Percentiles rank a stretch among this genome's conserved stretches.
These are phyloP conservation scores for Blastomyces emzantsi DNA, from an alignment of 2,329 filamentous ascomycete species.

Conservation along the genomic window DNA sequence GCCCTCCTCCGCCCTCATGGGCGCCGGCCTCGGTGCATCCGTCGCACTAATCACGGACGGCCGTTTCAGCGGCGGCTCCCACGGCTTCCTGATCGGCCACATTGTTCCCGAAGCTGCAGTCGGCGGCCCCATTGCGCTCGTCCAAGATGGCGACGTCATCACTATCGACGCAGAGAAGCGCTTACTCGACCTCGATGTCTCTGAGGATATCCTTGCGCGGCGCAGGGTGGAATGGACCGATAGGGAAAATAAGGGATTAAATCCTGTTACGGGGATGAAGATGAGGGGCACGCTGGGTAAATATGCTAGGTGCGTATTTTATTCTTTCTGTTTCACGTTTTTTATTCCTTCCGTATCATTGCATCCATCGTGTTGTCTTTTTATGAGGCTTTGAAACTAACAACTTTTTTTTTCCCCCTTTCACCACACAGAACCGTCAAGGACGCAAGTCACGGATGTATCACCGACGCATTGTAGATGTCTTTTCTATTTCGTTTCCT, in stretches of 20 bases:
- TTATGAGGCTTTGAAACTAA: background rate
- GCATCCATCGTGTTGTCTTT: constrained; percentile 3
- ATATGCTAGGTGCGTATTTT: constrained; percentile 46
- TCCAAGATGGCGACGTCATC: constrained; percentile 69
- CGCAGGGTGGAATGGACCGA: constrained; percentile 53
- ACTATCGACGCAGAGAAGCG: constrained; percentile 69
- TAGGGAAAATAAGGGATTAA: constrained; percentile 29
- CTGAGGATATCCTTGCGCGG: constrained; percentile 52
- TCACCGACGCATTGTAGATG: constrained; percentile 31
- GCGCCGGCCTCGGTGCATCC: constrained; percentile 59
- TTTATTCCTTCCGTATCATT: background rate
- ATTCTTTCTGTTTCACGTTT: background rate
- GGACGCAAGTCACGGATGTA: constrained; percentile 42
- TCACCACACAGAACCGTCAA: constrained; percentile 27
- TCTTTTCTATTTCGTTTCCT: background rate
- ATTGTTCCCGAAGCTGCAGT: constrained; percentile 84
- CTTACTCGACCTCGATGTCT: constrained; percentile 17
- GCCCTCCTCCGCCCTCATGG: constrained; percentile 64
- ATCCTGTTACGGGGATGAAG: constrained; percentile 46
- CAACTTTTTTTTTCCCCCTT: background rate
- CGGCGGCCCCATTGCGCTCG: constrained; percentile 79
- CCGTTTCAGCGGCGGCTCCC: constrained; percentile 66
- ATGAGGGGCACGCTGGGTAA: constrained; percentile 60
- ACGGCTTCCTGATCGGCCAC: constrained; percentile 30
- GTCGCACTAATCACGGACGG: constrained; percentile 66